A percentile compares a stretch with the other conserved stretches of the same genome.
Evolutionary conservation across 257 asterid genomes (phyloP).

Genomic region (Solanum clarkiae): DNA sequence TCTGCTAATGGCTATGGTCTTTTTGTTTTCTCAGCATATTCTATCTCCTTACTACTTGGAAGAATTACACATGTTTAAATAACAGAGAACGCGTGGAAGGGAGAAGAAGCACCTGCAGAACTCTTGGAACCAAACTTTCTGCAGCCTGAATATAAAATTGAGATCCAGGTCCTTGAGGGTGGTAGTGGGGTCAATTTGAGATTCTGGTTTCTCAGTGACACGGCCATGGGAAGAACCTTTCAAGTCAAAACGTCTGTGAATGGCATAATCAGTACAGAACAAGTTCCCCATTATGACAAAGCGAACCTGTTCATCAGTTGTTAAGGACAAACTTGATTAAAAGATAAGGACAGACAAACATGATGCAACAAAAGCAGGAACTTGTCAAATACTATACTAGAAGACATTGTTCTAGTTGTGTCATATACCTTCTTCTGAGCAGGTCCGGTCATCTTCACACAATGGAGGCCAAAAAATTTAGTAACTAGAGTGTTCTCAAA

Average conservation of each 20-base stretch:
- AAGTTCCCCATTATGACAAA: constrained; percentile 92
- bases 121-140: constrained; percentile 58
- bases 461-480: constrained; percentile 80
- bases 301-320: constrained; percentile 46
- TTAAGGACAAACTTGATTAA: neutral
- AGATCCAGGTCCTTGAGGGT: constrained; percentile 95
- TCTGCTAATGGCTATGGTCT: neutral
- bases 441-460: constrained; percentile 76
- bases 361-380: neutral
- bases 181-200: constrained; percentile 64
- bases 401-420: neutral
- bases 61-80: neutral
- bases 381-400: neutral
- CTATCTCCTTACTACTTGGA: neutral
- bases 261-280: constrained; percentile 60
- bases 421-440: constrained; percentile 73
- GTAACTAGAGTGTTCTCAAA: constrained; percentile 72
- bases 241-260: constrained; percentile 78
- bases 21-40: neutral
- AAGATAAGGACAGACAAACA: neutral
- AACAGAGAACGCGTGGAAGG: neutral
- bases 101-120: constrained; percentile 47
- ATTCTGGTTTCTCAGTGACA: constrained; percentile 46
- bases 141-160: constrained; percentile 66
- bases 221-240: constrained; percentile 97